Conservation (phyloP, 1,139 yeast species). For the Trichomonascaceae sp. region DNA sequence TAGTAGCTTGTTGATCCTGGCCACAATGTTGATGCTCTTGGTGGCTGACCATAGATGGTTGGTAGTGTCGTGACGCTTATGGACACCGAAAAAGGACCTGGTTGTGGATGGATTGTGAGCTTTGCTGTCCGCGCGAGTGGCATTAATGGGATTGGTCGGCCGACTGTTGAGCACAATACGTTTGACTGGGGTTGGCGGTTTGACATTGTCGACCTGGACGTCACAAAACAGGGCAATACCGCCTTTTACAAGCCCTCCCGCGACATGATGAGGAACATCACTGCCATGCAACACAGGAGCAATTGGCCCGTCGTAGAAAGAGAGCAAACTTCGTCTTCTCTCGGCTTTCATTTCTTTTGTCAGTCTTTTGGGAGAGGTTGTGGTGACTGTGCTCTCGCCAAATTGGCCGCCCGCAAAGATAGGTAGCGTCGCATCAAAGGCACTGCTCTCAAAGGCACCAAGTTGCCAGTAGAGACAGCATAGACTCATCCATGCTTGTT, state of each 20-base stretch:
- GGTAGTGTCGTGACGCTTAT: no score
- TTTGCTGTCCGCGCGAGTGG: no score
- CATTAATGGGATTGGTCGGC: no score
- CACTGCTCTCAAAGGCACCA: slow-evolving; percentile 7
- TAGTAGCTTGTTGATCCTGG: no score
- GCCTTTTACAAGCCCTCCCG: slow-evolving; percentile 20
- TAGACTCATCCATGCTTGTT: slow-evolving; percentile 25
- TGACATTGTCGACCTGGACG: slow-evolving; percentile 17
- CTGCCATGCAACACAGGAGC: slow-evolving; percentile 15
- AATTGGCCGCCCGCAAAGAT: slow-evolving; percentile 17
- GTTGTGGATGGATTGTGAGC: no score
- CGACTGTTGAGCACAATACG: background rate
- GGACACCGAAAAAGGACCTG: no score
- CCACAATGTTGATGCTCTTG: no score
- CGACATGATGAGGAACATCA: slow-evolving; percentile 6
- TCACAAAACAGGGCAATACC: slow-evolving; percentile 20
- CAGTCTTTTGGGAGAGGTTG: slow-evolving; percentile 2
- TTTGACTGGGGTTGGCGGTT: slow-evolving; percentile 12
- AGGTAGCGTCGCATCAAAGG: slow-evolving; percentile 12
- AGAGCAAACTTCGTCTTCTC: slow-evolving; percentile 19
- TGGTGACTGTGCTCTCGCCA: slow-evolving; percentile 6
- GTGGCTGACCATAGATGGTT: no score
- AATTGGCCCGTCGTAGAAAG: slow-evolving; percentile 19
- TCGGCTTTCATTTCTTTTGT: slow-evolving; percentile 5
- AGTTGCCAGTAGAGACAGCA: slow-evolving; percentile 24